Base-by-base conservation (phyloP, 768 basidiomycete species). In the Kwoniella dendrophila region DNA sequence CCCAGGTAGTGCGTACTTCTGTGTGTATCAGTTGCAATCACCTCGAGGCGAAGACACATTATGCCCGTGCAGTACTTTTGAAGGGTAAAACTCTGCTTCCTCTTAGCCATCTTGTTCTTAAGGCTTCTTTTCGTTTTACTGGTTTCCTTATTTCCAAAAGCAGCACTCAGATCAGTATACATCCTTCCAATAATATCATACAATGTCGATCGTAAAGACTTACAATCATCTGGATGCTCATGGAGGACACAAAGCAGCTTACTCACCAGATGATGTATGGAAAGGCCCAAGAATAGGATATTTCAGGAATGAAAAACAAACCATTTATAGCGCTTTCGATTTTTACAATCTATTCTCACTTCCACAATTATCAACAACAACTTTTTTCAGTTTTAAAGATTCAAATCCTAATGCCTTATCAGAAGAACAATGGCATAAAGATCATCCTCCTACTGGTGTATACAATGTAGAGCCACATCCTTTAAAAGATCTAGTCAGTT, bases 401-500 rank as follows among this genome's bases (percentile, higher is more conserved):
- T 38, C 36, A 18, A 18, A 38, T 38, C 36, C 36, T 18, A 18
- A 38, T 38, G 36, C 36, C 8, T 18, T 38, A 38, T 8, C 8
- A 8, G 36, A 38, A 38, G 36, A 38, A 18, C 8, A 38, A 38
- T 38, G 36, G 36, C 36, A 38, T 38, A 38, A 38, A 38, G 36
- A 38, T 8, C 36, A 38, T 38, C 8, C 36, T 8, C 8, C 8
- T 38, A 8, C 36, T 18, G 36, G 36, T 8, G 18, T 8, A 38
- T 18, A 38, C 36, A 38, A 8, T 38, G 8, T 38, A 38, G 18
- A 8, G 36, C 1, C 43, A 2, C 70, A 71, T 47, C 64, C 64
- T 0, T 59, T 71, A 2, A 33, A 20, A 5, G 47, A 66, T 44
- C 34, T 71, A 29, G n/a, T 71, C 32, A 64, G 62, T 56, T 68